phyloP scores from a whole-genome alignment of 139 green algal genomes.

The Coccomyxa sp. region DNA sequence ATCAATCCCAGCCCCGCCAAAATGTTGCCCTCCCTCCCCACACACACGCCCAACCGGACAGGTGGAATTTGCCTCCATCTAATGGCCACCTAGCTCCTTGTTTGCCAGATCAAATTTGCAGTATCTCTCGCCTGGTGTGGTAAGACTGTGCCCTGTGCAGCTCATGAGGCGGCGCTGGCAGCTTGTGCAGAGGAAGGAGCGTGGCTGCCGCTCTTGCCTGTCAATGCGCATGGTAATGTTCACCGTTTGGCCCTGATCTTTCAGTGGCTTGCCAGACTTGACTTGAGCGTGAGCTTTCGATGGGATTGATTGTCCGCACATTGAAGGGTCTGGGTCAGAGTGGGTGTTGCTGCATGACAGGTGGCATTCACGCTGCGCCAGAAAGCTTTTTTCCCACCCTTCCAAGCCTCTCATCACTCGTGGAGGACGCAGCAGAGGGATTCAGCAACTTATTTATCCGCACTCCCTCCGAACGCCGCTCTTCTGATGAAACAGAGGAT shows the following conservation, averaged over 20 bases:
- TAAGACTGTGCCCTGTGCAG: not conserved
- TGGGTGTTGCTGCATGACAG: no score
- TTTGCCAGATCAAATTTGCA: not conserved
- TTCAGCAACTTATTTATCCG: not conserved
- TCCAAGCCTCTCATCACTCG: not conserved
- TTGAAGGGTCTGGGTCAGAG: no score
- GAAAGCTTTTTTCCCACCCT: not conserved
- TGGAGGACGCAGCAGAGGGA: not conserved
- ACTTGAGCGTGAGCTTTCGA: no score
- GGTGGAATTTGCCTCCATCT: not conserved
- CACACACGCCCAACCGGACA: not conserved
- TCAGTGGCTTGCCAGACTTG: no score
- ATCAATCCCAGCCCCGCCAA: not conserved
- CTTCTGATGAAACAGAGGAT: not conserved
- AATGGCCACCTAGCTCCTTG: not conserved
- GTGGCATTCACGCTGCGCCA: not conserved
- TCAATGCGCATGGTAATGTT: not conserved
- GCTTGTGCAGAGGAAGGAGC: not conserved
- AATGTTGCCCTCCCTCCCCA: not conserved
- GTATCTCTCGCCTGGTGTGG: not conserved
- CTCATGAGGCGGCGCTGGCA: conserved; percentile 9
- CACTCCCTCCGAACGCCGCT: not conserved
- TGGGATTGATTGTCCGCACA: no score
- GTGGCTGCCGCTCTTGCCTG: conserved; percentile 12
- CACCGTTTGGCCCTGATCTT: not conserved